phyloP scores from a whole-genome alignment of 257 asterid species.

The Petunia axillaris region DNA sequence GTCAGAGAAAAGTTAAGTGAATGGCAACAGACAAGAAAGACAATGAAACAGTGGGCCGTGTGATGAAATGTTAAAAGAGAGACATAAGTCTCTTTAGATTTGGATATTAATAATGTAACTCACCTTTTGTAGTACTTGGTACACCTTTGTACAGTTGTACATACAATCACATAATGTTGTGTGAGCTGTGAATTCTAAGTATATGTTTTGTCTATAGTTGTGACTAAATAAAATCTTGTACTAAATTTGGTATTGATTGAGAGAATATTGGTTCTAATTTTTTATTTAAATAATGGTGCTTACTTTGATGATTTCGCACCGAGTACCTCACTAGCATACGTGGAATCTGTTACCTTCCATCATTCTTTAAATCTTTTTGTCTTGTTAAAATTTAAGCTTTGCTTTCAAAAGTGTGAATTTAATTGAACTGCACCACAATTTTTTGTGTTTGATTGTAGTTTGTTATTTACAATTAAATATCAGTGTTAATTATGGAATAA shows the following conservation, averaged over 20 bases:
- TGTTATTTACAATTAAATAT: too few species aligned
- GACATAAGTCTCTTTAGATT: background rate
- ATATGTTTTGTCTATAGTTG: background rate
- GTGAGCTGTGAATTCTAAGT: background rate
- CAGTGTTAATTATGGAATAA: too few species aligned
- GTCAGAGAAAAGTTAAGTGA: background rate
- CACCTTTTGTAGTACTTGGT: too few species aligned
- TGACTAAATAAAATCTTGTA: background rate
- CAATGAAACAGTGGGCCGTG: background rate
- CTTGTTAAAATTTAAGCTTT: too few species aligned
- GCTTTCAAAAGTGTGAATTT: too few species aligned
- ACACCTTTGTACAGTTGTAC: background rate
- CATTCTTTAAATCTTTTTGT: too few species aligned
- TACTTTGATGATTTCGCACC: too few species aligned
- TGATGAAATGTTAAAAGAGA: background rate
- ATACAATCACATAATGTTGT: background rate
- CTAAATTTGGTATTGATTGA: constrained; percentile 15
- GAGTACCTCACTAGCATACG: too few species aligned
- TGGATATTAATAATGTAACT: background rate
- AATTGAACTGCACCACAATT: too few species aligned
- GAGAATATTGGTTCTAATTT: background rate
- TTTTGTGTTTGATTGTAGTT: too few species aligned
- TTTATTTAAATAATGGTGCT: background rate
- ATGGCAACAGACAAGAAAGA: background rate
- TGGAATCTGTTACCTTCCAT: too few species aligned